phyloP scores from a whole-genome alignment of 176 grass and related monocot species.

The Raddia guianensis region DNA sequence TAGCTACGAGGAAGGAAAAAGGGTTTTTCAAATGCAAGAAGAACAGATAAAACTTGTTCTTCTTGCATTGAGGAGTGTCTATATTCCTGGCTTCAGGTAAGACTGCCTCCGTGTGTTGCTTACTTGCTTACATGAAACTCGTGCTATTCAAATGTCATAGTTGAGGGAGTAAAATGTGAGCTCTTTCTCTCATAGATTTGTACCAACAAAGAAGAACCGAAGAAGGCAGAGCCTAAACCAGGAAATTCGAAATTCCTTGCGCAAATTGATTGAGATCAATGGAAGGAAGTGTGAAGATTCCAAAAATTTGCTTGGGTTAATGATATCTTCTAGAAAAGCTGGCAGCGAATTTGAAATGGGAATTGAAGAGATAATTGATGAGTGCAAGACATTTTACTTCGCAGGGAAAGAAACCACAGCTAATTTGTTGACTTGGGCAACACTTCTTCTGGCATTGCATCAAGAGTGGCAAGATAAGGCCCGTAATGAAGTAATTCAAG shows the following conservation, averaged over 20 bases:
- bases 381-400: conserved; percentile 93
- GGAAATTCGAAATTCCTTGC: conserved; percentile 62
- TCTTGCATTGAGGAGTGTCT: conserved; percentile 71
- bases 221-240: conserved; percentile 55
- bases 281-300: conserved; percentile 61
- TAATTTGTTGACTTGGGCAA: conserved; percentile 75
- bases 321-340: conserved; percentile 69
- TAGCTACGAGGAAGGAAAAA: conserved; percentile 75
- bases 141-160: neutral
- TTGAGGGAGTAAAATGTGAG: neutral
- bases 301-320: conserved; percentile 79
- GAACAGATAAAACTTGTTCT: conserved; percentile 58
- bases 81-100: conserved; percentile 86
- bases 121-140: neutral
- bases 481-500: conserved; percentile 61
- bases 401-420: conserved; percentile 87
- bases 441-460: conserved; percentile 74
- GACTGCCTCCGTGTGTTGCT: conserved; percentile 3
- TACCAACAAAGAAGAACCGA: conserved; percentile 82
- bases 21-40: conserved; percentile 69
- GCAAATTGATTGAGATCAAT: conserved; percentile 69
- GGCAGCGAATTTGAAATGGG: conserved; percentile 59
- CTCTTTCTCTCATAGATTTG: conserved; percentile 53
- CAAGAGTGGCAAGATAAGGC: conserved; percentile 82
- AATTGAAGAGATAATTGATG: conserved; percentile 85